phyloP scores from a whole-genome alignment of 208 protist genomes.

The Naegleria gruberi region DNA sequence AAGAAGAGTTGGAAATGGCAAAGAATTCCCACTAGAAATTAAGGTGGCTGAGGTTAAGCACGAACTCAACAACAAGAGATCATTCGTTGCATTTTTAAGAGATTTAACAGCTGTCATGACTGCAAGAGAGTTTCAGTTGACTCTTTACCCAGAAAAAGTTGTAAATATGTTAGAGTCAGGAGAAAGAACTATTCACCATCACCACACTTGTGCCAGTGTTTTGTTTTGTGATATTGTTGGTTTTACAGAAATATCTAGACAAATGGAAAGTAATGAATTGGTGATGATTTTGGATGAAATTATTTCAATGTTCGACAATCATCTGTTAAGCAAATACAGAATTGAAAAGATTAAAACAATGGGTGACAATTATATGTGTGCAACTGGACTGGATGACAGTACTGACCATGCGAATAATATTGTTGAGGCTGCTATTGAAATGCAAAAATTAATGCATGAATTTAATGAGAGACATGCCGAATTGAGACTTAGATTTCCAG shows the following conservation, averaged over 20 bases:
- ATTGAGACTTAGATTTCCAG: neutral
- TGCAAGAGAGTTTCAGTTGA: neutral
- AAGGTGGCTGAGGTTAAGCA: neutral
- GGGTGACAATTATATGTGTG: constrained; percentile 4
- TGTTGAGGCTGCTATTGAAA: neutral
- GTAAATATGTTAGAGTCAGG: neutral
- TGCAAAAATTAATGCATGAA: neutral
- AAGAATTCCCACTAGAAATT: constrained; percentile 3
- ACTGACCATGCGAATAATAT: neutral
- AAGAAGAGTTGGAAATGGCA: neutral
- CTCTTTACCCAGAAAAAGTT: neutral
- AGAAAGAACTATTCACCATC: neutral
- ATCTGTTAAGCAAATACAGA: neutral
- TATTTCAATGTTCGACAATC: neutral
- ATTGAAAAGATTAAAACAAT: constrained; percentile 12
- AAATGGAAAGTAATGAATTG: neutral
- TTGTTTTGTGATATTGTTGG: constrained; percentile 11
- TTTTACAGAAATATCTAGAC: neutral
- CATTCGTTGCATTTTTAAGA: constrained; percentile 14
- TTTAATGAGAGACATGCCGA: neutral
- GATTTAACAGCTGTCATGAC: neutral
- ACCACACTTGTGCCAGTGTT: neutral
- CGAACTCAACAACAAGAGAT: neutral
- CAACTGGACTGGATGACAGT: neutral
- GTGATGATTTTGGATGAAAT: neutral